Conservation (phyloP, 2,329 filamentous ascomycete species). For the Botrytis deweyae region DNA sequence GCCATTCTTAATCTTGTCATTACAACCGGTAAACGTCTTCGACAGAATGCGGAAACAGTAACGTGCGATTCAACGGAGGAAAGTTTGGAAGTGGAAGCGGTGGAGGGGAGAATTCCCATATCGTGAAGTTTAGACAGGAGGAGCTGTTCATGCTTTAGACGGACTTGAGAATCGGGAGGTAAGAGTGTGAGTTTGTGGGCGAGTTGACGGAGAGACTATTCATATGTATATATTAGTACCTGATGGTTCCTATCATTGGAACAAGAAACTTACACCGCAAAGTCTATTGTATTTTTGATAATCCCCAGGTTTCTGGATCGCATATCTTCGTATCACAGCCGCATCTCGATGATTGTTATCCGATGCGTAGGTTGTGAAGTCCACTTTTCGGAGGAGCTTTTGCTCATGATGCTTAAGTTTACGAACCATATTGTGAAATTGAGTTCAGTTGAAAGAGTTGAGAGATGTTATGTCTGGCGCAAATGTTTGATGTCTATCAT, state of each 20-base stretch:
- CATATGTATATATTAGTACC: conserved; percentile 31
- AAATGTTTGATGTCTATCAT: not conserved
- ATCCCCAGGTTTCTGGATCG: conserved; percentile 85
- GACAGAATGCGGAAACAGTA: conserved; percentile 85
- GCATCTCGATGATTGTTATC: conserved; percentile 86
- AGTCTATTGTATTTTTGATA: conserved; percentile 69
- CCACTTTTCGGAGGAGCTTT: conserved; percentile 86
- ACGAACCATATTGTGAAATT: conserved; percentile 70
- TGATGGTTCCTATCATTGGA: not conserved
- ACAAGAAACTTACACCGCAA: conserved; percentile 58
- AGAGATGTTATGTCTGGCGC: conserved; percentile 6
- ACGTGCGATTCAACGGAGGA: conserved; percentile 84
- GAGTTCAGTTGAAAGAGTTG: not conserved
- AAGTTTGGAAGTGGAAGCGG: conserved; percentile 65
- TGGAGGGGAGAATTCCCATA: conserved; percentile 78
- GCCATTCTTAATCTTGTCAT: conserved; percentile 92
- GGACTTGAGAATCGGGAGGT: conserved; percentile 73
- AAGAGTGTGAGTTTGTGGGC: conserved; percentile 85
- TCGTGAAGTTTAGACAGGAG: conserved; percentile 89
- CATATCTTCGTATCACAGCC: conserved; percentile 77
- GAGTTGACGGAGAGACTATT: conserved; percentile 78
- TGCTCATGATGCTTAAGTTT: conserved; percentile 97
- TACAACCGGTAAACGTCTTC: conserved; percentile 79
- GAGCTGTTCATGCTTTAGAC: conserved; percentile 80
- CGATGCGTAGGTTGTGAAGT: conserved; percentile 91